These are phyloP conservation scores for Hordeum pubiflorum DNA, from an alignment of 202 grass and related monocot genomes.

Conservation along the genomic window DNA sequence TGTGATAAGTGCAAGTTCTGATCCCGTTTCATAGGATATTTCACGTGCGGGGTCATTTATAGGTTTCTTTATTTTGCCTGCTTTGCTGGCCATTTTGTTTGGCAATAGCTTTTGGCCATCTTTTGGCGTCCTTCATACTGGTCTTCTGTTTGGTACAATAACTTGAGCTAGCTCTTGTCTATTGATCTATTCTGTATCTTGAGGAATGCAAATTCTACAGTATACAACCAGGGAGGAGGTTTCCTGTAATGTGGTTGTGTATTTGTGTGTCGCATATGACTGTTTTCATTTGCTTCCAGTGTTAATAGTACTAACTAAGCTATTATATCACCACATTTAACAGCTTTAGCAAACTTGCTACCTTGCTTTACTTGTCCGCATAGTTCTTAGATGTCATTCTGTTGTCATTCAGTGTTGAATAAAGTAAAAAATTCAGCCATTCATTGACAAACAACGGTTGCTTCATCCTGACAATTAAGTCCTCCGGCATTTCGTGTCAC, in stretches of 20 bases:
- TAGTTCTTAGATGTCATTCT: conserved; percentile 16
- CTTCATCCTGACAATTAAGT: background rate
- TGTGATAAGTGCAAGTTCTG: conserved; percentile 1
- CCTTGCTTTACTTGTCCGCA: conserved; percentile 1
- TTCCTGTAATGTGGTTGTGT: conserved; percentile 5
- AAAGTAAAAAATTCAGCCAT: background rate
- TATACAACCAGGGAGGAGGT: background rate
- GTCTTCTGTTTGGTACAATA: conserved; percentile 4
- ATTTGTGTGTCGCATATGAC: background rate
- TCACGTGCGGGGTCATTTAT: background rate
- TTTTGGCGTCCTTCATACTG: background rate
- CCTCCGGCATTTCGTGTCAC: background rate
- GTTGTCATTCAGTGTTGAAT: background rate
- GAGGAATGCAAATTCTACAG: background rate
- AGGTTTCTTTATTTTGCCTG: conserved; percentile 10
- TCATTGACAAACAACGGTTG: background rate
- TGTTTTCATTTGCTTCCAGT: background rate
- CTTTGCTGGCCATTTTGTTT: conserved; percentile 13
- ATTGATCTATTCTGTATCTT: background rate
- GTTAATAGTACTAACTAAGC: background rate
- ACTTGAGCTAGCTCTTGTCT: conserved; percentile 12
- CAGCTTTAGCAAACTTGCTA: conserved; percentile 8
- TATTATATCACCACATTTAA: background rate
- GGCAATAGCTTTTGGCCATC: conserved; percentile 25
- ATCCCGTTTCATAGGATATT: background rate